A percentile compares a stretch with the other conserved stretches of the same genome.
Conservation (phyloP, 768 basidiomycete species). For the Trametes coccinea region DNA sequence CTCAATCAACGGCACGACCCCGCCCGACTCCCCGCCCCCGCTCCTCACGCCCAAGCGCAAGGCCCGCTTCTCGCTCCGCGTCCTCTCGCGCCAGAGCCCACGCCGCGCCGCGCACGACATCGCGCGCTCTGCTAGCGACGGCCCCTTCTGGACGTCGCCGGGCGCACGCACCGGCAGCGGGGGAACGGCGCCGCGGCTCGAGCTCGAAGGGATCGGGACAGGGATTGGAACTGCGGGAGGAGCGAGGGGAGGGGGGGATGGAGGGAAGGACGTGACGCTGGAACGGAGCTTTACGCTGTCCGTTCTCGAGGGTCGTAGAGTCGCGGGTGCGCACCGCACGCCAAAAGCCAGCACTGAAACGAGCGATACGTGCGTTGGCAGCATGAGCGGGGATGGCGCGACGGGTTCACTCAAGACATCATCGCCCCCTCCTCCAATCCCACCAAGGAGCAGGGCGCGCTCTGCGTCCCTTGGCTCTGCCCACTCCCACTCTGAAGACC, state of each 20-base stretch:
- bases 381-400: not conserved
- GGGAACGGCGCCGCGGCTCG: too few relatives aligned
- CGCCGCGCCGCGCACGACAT: conserved; percentile 2
- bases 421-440: conserved; percentile 5
- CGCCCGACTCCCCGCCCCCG: not conserved
- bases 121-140: not conserved
- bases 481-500: conserved; percentile 5
- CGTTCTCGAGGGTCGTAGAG: conserved; percentile 11
- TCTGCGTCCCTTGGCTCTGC: conserved; percentile 5
- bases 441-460: conserved; percentile 1
- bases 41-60: not conserved
- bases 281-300: conserved; percentile 7
- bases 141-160: conserved; percentile 1
- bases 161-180: not conserved
- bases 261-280: not conserved
- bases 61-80: conserved; percentile 3
- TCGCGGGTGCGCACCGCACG: not conserved
- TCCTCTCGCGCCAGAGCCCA: not conserved
- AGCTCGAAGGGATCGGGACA: not conserved
- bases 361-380: conserved; percentile 1
- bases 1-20: conserved; percentile 4
- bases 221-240: not conserved
- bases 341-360: conserved; percentile 4
- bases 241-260: not conserved
- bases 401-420: not conserved